These are phyloP conservation scores for Beauveria caledonica DNA, from an alignment of 2,329 filamentous ascomycete genomes.

Conservation along the genomic window DNA sequence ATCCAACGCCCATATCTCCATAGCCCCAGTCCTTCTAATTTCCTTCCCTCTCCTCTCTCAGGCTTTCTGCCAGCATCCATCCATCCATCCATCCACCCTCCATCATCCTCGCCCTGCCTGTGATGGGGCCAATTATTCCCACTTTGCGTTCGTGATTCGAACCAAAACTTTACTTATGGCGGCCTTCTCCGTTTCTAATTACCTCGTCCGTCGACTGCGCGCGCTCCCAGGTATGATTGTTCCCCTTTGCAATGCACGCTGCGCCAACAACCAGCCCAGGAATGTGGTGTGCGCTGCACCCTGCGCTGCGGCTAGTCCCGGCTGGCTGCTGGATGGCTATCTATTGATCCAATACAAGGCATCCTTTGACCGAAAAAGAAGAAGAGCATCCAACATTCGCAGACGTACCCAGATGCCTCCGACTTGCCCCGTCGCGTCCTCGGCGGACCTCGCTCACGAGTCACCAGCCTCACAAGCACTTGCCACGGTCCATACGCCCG, in stretches of 20 bases:
- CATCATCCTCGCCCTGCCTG: background rate
- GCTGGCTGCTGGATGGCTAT: background rate
- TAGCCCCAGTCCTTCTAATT: conserved; percentile 10
- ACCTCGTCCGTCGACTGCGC: background rate
- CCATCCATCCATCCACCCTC: background rate
- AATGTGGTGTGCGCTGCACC: conserved; percentile 1
- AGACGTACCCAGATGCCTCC: background rate
- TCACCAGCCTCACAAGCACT: too few relatives aligned
- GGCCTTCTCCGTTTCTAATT: conserved; percentile 1
- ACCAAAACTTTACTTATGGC: background rate
- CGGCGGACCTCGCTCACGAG: background rate
- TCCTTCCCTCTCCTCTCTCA: background rate
- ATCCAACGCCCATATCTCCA: conserved; percentile 4
- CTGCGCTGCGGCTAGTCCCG: conserved; percentile 4
- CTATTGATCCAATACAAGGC: background rate
- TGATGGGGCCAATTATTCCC: background rate
- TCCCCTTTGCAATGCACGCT: background rate
- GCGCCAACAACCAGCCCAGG: background rate
- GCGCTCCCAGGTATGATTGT: background rate
- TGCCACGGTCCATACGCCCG: too few relatives aligned
- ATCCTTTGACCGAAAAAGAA: background rate
- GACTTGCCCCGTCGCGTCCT: background rate
- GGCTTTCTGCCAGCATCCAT: background rate
- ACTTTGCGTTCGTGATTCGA: background rate
- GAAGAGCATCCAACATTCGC: background rate